Evolutionary conservation across 495 filamentous ascomycete species (phyloP).

Genomic region (Xylaria castorea): DNA sequence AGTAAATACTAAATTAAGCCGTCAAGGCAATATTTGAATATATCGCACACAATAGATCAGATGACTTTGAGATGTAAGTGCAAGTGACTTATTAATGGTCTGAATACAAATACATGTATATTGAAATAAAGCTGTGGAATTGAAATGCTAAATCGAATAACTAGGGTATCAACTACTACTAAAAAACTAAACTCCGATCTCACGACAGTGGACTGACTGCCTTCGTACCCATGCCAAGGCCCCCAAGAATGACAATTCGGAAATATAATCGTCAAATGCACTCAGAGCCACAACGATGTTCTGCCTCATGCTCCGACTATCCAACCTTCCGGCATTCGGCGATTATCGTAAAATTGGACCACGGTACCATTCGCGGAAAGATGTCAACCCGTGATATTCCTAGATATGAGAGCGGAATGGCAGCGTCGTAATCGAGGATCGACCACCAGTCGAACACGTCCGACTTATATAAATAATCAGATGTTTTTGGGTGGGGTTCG

Average conservation of each 20-base stretch:
- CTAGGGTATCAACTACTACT: not conserved
- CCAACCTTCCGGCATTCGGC: not conserved
- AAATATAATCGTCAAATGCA: not conserved
- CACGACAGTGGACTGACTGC: not conserved
- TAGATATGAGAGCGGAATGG: not conserved
- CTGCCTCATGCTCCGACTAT: not conserved
- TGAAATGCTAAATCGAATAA: not conserved
- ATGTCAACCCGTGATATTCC: not conserved
- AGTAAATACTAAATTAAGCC: not conserved
- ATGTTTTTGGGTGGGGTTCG: not conserved
- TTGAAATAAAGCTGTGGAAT: not conserved
- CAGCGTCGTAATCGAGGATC: not conserved
- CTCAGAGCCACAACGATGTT: not conserved
- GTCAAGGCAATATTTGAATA: not conserved
- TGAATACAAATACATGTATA: not conserved
- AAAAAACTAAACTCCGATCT: not conserved
- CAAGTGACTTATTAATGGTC: not conserved
- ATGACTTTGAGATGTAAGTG: not conserved
- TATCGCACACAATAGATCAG: not conserved
- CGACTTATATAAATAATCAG: not conserved
- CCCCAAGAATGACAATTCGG: not conserved
- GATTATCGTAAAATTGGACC: not conserved
- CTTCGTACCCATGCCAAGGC: not conserved
- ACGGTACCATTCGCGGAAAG: not conserved
- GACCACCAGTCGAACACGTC: not conserved